A percentile compares a stretch with the other conserved stretches of the same genome.
Conservation (phyloP, 2,329 filamentous ascomycete species). For the Diaporthe humulicola region DNA sequence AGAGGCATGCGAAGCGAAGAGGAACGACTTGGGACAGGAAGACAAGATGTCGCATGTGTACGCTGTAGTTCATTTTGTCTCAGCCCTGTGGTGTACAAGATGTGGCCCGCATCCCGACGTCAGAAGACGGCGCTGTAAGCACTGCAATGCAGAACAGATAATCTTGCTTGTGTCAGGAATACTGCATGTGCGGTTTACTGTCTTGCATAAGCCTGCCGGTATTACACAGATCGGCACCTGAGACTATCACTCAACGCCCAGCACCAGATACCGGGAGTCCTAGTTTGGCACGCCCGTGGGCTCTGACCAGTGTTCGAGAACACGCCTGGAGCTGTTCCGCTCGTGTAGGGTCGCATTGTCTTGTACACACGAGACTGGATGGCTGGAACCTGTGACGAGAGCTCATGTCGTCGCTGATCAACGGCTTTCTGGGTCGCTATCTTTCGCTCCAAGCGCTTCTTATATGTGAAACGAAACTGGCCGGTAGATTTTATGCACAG, state of each 20-base stretch:
- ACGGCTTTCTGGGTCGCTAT: too few species aligned
- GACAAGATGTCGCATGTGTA: not conserved
- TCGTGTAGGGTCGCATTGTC: not conserved
- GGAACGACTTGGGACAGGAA: not conserved
- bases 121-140: not conserved
- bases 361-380: not conserved
- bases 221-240: not conserved
- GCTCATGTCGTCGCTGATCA: not conserved
- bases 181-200: not conserved
- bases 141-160: slow-evolving; percentile 11
- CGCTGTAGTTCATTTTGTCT: not conserved
- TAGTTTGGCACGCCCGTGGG: not conserved
- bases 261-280: not conserved
- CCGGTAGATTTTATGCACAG: not conserved
- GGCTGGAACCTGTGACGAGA: not conserved
- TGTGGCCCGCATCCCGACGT: not conserved
- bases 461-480: not conserved
- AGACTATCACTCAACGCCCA: not conserved
- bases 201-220: slow-evolving; percentile 13
- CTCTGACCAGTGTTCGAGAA: not conserved
- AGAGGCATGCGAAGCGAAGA: not conserved
- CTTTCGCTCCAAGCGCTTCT: not conserved
- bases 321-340: not conserved
- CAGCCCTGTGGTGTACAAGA: slow-evolving; percentile 12
- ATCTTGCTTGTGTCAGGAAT: slow-evolving; percentile 20